A percentile compares a stretch with the other conserved stretches of the same genome.
These are phyloP conservation scores for Globisporangium irregulare DNA, from an alignment of 352 stramenopile species.

Conservation along the genomic window DNA sequence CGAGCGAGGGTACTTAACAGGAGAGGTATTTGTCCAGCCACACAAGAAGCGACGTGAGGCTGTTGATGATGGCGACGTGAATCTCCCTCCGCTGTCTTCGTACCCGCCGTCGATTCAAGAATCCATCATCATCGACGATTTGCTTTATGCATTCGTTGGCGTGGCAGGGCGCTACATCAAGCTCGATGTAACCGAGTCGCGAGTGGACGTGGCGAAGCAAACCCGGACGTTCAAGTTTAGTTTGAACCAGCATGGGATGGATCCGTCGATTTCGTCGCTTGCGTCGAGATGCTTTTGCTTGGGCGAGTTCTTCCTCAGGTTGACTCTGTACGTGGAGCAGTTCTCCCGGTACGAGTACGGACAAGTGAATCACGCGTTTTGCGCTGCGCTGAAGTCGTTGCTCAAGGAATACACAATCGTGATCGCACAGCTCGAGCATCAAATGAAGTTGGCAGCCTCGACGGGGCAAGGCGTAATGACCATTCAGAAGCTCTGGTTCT, in stretches of 20 bases:
- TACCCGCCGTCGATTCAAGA: constrained; percentile 79
- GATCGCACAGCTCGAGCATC: constrained; percentile 88
- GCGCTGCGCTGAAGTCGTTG: constrained; percentile 88
- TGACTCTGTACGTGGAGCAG: constrained; percentile 76
- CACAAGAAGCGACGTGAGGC: constrained; percentile 41
- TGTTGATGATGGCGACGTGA: constrained; percentile 38
- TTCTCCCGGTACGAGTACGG: constrained; percentile 90
- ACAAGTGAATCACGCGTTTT: constrained; percentile 92
- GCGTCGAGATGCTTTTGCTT: constrained; percentile 63
- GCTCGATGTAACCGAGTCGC: constrained; percentile 48
- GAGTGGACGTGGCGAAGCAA: constrained; percentile 27
- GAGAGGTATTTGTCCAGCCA: constrained; percentile 52
- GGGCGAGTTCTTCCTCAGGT: constrained; percentile 77
- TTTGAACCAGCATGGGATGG: constrained; percentile 69
- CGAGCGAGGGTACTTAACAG: constrained; percentile 75
- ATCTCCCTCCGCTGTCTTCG: constrained; percentile 61
- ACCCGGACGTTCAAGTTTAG: constrained; percentile 55
- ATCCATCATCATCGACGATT: constrained; percentile 77
- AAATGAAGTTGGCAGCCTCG: constrained; percentile 38
- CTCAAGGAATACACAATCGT: constrained; percentile 94
- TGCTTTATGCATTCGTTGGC: constrained; percentile 78
- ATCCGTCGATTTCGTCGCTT: constrained; percentile 75
- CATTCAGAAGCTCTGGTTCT: constrained; percentile 92
- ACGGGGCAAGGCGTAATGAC: constrained; percentile 42
- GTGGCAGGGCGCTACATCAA: constrained; percentile 85